phyloP scores from a whole-genome alignment of 441 rosid genomes.

The Gossypium laxum region DNA sequence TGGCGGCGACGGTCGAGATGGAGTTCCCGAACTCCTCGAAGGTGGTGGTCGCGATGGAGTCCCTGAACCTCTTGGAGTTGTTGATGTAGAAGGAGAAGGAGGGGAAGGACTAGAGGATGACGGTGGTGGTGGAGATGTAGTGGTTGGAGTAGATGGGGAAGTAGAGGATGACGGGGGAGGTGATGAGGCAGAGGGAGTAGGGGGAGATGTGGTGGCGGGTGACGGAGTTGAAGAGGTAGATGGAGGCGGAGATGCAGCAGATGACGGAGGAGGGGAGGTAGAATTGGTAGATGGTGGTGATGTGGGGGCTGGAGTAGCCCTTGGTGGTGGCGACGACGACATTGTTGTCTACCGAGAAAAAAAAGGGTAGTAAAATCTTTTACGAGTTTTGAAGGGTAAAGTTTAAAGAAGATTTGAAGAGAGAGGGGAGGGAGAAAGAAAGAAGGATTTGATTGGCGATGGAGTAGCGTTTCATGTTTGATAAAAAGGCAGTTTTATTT shows the following conservation, averaged over 20 bases:
- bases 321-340: conserved; percentile 48
- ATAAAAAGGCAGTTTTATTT: neutral
- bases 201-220: conserved; percentile 9
- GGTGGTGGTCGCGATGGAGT: conserved; percentile 24
- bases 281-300: conserved; percentile 34
- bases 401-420: neutral
- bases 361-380: neutral
- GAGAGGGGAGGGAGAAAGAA: neutral
- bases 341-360: conserved; percentile 17
- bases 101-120: conserved; percentile 22
- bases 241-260: conserved; percentile 20
- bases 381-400: neutral
- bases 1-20: conserved; percentile 26
- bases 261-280: conserved; percentile 31
- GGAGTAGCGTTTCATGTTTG: neutral
- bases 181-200: conserved; percentile 25
- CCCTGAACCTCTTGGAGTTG: conserved; percentile 17
- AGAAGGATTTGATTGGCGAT: neutral
- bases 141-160: conserved; percentile 25
- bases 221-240: conserved; percentile 22
- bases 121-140: conserved; percentile 16
- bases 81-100: conserved; percentile 27
- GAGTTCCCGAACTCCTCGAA: conserved; percentile 1
- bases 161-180: conserved; percentile 27
- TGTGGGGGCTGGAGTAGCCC: conserved; percentile 31